A percentile compares a stretch with the other conserved stretches of the same genome.
Conservation (phyloP, 345 rosid genomes). For the Arabidopsis thaliana region DNA sequence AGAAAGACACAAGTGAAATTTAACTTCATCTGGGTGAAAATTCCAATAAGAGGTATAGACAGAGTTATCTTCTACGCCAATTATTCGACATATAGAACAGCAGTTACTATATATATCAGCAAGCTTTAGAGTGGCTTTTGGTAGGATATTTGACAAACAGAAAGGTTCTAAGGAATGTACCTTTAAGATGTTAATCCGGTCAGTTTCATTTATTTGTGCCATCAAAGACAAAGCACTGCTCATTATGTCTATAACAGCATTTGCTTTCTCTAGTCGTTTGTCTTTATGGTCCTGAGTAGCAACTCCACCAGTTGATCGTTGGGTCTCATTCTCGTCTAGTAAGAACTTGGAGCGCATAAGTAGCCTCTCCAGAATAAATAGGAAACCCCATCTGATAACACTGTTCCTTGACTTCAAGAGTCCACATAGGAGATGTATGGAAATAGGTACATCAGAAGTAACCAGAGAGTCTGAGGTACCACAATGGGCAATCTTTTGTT, state of each 20-base stretch:
- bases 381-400: slow-evolving; percentile 83
- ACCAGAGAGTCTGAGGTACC: slow-evolving; percentile 66
- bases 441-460: slow-evolving; percentile 79
- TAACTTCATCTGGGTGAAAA: slow-evolving; percentile 15
- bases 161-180: slow-evolving; percentile 48
- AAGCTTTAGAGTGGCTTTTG: slow-evolving; percentile 20
- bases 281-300: slow-evolving; percentile 52
- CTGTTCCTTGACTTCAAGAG: slow-evolving; percentile 87
- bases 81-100: slow-evolving; percentile 8
- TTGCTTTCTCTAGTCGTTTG: slow-evolving; percentile 86
- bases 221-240: slow-evolving; percentile 89
- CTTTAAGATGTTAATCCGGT: slow-evolving; percentile 91
- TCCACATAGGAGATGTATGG: slow-evolving; percentile 87
- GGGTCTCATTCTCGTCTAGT: slow-evolving; percentile 86
- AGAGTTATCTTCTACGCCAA: neutral
- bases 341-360: slow-evolving; percentile 94
- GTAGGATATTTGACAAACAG: slow-evolving; percentile 1
- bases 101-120: slow-evolving; percentile 10
- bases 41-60: slow-evolving; percentile 27
- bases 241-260: slow-evolving; percentile 92
- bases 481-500: slow-evolving; percentile 67
- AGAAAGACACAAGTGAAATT: slow-evolving; percentile 25
- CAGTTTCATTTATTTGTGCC: slow-evolving; percentile 86
- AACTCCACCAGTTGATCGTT: slow-evolving; percentile 52
- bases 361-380: slow-evolving; percentile 89